Evolutionary conservation across 306 rosid genomes (phyloP), one percentile per base, ranked within the genome.

Genomic region (Bauhinia variegata): DNA sequence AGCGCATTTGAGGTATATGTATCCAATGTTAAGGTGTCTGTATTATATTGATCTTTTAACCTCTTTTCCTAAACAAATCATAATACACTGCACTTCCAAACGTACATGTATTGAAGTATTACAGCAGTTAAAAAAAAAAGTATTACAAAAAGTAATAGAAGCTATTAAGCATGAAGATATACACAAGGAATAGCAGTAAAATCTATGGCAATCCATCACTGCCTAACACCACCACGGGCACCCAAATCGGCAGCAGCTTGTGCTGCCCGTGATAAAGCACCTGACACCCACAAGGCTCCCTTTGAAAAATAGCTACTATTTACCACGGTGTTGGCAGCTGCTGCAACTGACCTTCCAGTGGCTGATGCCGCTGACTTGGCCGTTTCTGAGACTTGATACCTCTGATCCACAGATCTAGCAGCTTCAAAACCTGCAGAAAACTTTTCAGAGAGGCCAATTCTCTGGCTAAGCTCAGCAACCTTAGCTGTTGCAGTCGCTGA

Each of bases 201-300:
- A 23, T 13, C 67, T 15, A 63, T 31, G 28, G 38, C 47, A 63
- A 60, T 46, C 38, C 46, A 50, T 83, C 81, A 86, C 19, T 80
- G 86, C 30, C 47, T 54, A 63, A n/a, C 67, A 65, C 81, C 68
- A 5, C 51, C 87, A 70, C 65, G n/a, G n/a, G n/a, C 59, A 18
- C 93, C 98, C 79, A 89, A 63, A 65, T 93, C 95, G 48, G 97
- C 80, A 67, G 91, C 96, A 67, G 46, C 90, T 70, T 93, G 76
- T 38, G 96, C 84, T 0, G 82, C 86, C 56, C 84, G 73, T 63
- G 54, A 67, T 19, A 83, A 13, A 11, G 60, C 60, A 54, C 12
- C 12, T 9, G 47, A 41, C 12, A 41, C 47, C 96, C 92, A 88
- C 76, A 88, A 76, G 73, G 97, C 96, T 63, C 96, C 97, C 80